These are phyloP conservation scores for Cenchrus fungigraminus DNA, from an alignment of 176 grass and related monocot species.

Conservation along the genomic window DNA sequence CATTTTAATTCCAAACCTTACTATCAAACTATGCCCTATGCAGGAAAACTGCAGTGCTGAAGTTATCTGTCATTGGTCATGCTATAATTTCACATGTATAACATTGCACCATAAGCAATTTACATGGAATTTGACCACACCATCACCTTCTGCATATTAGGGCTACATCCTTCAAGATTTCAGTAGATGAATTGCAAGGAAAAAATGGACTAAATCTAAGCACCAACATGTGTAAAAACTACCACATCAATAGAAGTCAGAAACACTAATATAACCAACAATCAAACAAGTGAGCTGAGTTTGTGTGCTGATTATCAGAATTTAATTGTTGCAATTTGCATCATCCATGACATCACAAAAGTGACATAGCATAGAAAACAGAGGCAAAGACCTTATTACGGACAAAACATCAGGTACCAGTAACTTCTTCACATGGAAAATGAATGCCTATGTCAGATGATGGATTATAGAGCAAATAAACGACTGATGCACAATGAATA, in stretches of 20 bases:
- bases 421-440: conserved; percentile 2
- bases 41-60: neutral
- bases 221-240: neutral
- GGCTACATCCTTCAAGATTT: neutral
- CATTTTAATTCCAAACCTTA: conserved; percentile 2
- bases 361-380: neutral
- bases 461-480: neutral
- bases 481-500: neutral
- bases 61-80: neutral
- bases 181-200: neutral
- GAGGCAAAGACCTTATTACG: neutral
- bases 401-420: neutral
- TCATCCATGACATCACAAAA: neutral
- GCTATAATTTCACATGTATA: neutral
- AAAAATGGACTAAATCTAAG: neutral
- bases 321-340: neutral
- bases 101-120: neutral
- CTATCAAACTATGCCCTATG: neutral
- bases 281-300: neutral
- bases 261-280: conserved; percentile 9
- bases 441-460: too few relatives aligned
- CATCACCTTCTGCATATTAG: neutral
- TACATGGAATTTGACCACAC: neutral
- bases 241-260: conserved; percentile 18
- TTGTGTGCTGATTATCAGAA: neutral